These are phyloP conservation scores for Hymenoscyphus salicellus DNA, from an alignment of 2,329 filamentous ascomycete species.

Conservation along the genomic window DNA sequence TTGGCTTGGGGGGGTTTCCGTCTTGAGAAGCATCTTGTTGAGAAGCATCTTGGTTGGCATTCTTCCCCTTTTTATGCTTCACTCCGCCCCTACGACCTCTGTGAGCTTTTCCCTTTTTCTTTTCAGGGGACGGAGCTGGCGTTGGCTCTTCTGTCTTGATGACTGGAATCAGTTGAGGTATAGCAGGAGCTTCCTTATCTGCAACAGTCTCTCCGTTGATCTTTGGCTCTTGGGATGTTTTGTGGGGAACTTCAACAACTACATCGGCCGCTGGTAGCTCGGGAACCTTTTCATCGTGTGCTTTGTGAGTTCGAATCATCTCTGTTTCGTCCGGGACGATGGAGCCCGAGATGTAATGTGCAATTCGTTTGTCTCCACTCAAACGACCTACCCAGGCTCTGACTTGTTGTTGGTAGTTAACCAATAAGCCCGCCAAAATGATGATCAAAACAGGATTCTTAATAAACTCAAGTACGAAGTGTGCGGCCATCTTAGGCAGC, in stretches of 20 bases:
- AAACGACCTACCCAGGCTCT: slow-evolving; percentile 36
- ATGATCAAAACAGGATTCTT: slow-evolving; percentile 46
- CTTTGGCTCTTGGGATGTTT: slow-evolving; percentile 7
- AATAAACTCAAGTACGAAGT: slow-evolving; percentile 53
- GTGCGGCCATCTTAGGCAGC: slow-evolving; percentile 49
- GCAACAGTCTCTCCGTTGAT: background rate
- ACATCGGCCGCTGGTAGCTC: slow-evolving; percentile 12
- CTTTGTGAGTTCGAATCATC: slow-evolving; percentile 9
- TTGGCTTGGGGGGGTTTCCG: slow-evolving; percentile 37
- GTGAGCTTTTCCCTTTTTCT: slow-evolving; percentile 63
- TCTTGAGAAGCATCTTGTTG: slow-evolving; percentile 35
- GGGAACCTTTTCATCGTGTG: slow-evolving; percentile 14
- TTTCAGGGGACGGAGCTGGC: slow-evolving; percentile 41
- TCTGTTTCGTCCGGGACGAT: slow-evolving; percentile 4
- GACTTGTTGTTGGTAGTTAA: slow-evolving; percentile 28
- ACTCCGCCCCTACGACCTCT: slow-evolving; percentile 70
- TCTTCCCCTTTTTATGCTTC: slow-evolving; percentile 58
- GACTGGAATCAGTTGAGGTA: slow-evolving; percentile 23
- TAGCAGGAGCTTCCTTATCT: background rate
- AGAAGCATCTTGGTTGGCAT: slow-evolving; percentile 23
- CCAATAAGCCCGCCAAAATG: slow-evolving; percentile 36
- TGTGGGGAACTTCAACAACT: slow-evolving; percentile 6
- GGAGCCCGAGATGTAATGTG: slow-evolving; percentile 25
- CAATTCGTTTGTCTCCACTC: slow-evolving; percentile 22
- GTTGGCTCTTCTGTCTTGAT: slow-evolving; percentile 15